Evolutionary conservation across 169 alveolate genomes (phyloP).

Genomic region (Cryptosporidium viatorum): DNA sequence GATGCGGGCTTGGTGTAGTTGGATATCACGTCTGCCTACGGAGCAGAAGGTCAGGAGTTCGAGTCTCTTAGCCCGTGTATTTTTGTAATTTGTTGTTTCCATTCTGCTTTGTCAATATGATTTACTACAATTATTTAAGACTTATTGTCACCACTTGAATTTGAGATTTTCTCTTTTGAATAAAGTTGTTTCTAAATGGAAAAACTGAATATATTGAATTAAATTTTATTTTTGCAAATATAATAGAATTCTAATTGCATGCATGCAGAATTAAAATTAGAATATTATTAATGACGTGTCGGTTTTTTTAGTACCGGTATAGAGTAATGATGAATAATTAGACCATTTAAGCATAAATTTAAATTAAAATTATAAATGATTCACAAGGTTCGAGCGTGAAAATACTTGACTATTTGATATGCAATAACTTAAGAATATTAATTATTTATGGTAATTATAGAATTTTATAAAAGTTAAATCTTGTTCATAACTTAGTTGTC

Average conservation of each 20-base stretch:
- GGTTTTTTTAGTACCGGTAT: background rate
- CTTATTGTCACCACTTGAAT: background rate
- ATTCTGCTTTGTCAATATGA: too few relatives aligned
- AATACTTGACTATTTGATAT: background rate
- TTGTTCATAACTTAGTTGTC: background rate
- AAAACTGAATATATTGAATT: too few relatives aligned
- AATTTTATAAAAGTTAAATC: too few relatives aligned
- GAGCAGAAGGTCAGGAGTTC: conserved; percentile 78
- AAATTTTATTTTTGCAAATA: too few relatives aligned
- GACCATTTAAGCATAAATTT: background rate
- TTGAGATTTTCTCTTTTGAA: too few relatives aligned
- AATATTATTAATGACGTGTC: background rate
- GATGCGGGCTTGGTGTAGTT: conserved; percentile 77
- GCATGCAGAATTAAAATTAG: background rate
- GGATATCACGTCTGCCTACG: conserved; percentile 78
- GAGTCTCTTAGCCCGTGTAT: conserved; percentile 76
- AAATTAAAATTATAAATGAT: too few relatives aligned
- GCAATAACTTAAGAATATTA: too few relatives aligned
- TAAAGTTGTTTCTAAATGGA: too few relatives aligned
- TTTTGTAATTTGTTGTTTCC: background rate
- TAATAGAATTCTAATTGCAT: too few relatives aligned
- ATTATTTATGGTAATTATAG: too few relatives aligned
- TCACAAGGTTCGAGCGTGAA: background rate
- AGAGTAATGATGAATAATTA: too few relatives aligned
- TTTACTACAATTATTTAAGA: too few relatives aligned